These are phyloP conservation scores for Xylariales sp. DNA, from an alignment of 2,329 filamentous ascomycete species.

Conservation along the genomic window DNA sequence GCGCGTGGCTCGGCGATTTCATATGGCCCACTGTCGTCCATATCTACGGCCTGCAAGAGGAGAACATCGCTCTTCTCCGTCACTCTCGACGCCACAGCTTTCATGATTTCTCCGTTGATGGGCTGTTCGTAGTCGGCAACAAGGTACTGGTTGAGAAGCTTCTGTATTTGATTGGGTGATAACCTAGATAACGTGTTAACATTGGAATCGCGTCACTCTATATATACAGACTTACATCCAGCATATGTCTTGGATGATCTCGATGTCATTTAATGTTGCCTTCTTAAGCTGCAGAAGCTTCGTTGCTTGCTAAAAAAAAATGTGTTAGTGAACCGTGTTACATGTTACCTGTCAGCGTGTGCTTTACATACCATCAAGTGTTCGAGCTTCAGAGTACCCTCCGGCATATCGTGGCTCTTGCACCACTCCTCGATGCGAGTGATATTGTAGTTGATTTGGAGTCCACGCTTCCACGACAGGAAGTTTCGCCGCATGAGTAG, in stretches of 20 bases:
- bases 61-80: slow-evolving; percentile 99
- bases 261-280: slow-evolving; percentile 97
- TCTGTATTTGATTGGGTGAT: slow-evolving; percentile 98
- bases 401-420: slow-evolving; percentile 99
- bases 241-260: slow-evolving; percentile 99
- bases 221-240: slow-evolving; percentile 84
- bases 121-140: slow-evolving; percentile 99
- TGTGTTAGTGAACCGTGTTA: slow-evolving; percentile 34
- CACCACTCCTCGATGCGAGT: slow-evolving; percentile 99
- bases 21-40: slow-evolving; percentile 98
- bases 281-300: slow-evolving; percentile 99
- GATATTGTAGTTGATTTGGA: slow-evolving; percentile 99
- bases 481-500: slow-evolving; percentile 98
- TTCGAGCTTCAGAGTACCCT: slow-evolving; percentile 95
- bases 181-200: slow-evolving; percentile 67
- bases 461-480: slow-evolving; percentile 97
- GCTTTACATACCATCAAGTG: slow-evolving; percentile 85
- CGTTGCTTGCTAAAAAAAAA: slow-evolving; percentile 80
- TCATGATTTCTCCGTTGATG: slow-evolving; percentile 99
- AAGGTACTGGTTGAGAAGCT: slow-evolving; percentile 97
- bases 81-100: slow-evolving; percentile 94
- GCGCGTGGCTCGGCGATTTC: slow-evolving; percentile 97
- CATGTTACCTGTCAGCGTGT: neutral
- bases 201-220: slow-evolving; percentile 24
- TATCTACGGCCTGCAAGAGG: slow-evolving; percentile 92